Conservation (phyloP, 1,139 yeast genomes). For the Magnusiomyces magnusii region DNA sequence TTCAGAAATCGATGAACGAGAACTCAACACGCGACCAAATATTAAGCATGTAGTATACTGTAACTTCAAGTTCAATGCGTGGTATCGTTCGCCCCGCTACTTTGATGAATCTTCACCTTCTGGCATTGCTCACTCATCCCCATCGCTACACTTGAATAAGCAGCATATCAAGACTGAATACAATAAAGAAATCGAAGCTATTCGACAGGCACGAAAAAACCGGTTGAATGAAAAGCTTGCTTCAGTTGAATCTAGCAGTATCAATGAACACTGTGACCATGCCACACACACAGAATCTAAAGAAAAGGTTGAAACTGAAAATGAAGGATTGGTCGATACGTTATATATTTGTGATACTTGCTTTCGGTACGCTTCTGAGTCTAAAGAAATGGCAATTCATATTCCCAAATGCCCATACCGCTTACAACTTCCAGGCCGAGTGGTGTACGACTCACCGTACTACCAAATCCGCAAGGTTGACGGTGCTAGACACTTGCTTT, state of each 20-base stretch:
- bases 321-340: constrained; percentile 40
- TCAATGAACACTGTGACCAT: not conserved
- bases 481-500: constrained; percentile 52
- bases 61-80: constrained; percentile 55
- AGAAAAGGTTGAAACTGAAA: constrained; percentile 3
- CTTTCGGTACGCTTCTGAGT: constrained; percentile 61
- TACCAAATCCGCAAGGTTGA: constrained; percentile 55
- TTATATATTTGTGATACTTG: constrained; percentile 73
- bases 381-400: constrained; percentile 29
- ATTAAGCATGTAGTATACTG: constrained; percentile 62
- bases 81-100: constrained; percentile 84
- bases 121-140: constrained; percentile 5
- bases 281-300: constrained; percentile 5
- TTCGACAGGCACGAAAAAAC: constrained; percentile 8
- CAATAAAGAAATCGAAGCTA: constrained; percentile 29
- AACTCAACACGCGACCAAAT: constrained; percentile 32
- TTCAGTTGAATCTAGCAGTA: constrained; percentile 9
- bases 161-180: constrained; percentile 21
- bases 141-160: constrained; percentile 3
- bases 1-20: constrained; percentile 5
- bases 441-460: constrained; percentile 56
- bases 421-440: constrained; percentile 51
- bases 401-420: constrained; percentile 40
- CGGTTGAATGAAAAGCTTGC: constrained; percentile 14
- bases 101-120: constrained; percentile 34